Conservation (phyloP, 2,329 filamentous ascomycete genomes). For the Alternaria sp. region DNA sequence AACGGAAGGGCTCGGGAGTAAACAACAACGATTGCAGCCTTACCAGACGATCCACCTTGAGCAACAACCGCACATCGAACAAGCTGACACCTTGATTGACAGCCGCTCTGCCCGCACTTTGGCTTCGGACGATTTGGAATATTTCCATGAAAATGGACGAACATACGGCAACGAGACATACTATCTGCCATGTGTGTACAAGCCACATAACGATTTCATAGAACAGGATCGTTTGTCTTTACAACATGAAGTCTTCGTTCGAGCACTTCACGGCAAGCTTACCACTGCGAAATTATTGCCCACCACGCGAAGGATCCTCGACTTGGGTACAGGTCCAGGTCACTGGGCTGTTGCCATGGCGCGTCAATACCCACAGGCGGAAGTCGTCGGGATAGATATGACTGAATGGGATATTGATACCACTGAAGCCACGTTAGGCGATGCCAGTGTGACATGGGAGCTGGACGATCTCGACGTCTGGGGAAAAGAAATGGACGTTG, state of each 20-base stretch:
- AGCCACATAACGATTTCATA: conserved; percentile 59
- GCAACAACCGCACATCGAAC: neutral
- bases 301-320: conserved; percentile 43
- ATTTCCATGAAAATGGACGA: conserved; percentile 68
- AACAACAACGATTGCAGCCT: neutral
- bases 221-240: conserved; percentile 71
- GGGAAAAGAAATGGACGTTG: conserved; percentile 38
- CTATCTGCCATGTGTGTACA: conserved; percentile 66
- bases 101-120: conserved; percentile 51
- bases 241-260: conserved; percentile 69
- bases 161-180: conserved; percentile 69
- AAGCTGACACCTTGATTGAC: conserved; percentile 14
- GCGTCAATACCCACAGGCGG: conserved; percentile 53
- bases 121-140: conserved; percentile 61
- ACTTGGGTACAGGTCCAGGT: conserved; percentile 60
- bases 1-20: neutral
- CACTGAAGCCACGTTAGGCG: conserved; percentile 50
- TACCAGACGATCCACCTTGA: neutral
- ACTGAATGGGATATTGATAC: conserved; percentile 62
- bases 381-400: conserved; percentile 61
- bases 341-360: conserved; percentile 61
- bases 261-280: conserved; percentile 47
- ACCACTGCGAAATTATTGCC: conserved; percentile 46
- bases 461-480: conserved; percentile 51
- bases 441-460: conserved; percentile 45